Base-by-base conservation (phyloP, 2,329 filamentous ascomycete genomes). In the Xylaria arbuscula region DNA sequence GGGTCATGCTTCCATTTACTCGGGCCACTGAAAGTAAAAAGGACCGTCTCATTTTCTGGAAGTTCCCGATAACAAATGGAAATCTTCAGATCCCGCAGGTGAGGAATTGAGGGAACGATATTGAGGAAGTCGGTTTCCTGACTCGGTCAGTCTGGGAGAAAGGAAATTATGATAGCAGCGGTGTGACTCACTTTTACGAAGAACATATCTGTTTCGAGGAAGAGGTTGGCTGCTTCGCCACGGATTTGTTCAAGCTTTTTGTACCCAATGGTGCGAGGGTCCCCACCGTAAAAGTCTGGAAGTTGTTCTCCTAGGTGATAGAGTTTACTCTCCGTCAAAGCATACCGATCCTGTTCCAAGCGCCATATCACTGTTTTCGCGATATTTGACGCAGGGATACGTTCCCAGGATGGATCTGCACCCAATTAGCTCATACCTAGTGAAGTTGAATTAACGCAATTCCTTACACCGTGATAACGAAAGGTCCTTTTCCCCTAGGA, bases 401-500 rank as follows among this genome's bases (percentile, higher is more conserved):
- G 86, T 66, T 87, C 83, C 89, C 89, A 91, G 1, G 83, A 83
- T 19, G 88, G 84, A 74, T 89, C 87, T 89, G 66, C 0, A 70
- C 17, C 42, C 15, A 34, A 56, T 59, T 15, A 55, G 62, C 67
- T 34, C 71, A 61, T 42, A 19, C 42, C 45, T 8, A 19, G 53
- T 66, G 34, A 34, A n/a, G 36, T 59, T 13, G 47, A 54, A 24
- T 66, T 5, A 3, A 36, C 15, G 1, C 32, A 11, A 32, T 50
- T 56, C 81, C 87, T 80, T 80, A 89, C 87, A 90, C 81, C 84
- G 82, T 15, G 87, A 86, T 2, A 91, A 82, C 15, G 82, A 80
- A 22, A 90, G 79, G 72, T 91, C 89, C 74, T 89, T 90, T 74
- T 90, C 88, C 15, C 89, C 89, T 1, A 91, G 80, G 9, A 91